phyloP scores from a whole-genome alignment of 2,329 filamentous ascomycete genomes.

The Colletotrichum simmondsii region DNA sequence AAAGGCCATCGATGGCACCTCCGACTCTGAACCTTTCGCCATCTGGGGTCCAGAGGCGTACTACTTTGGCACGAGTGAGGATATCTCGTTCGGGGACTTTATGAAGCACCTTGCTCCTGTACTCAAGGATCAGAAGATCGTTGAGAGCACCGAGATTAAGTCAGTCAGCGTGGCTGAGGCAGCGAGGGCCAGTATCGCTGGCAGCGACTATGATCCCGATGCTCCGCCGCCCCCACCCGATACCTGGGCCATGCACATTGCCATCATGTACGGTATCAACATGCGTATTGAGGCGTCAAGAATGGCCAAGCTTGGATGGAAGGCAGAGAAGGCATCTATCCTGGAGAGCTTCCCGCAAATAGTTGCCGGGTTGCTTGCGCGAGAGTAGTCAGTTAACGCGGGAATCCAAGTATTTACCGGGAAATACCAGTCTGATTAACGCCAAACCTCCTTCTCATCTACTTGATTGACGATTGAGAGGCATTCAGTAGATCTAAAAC shows the following conservation, averaged over 20 bases:
- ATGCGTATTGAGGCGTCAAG: constrained; percentile 16
- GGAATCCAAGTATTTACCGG: not conserved
- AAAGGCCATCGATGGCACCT: constrained; percentile 13
- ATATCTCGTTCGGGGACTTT: not conserved
- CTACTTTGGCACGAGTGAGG: not conserved
- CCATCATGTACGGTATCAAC: constrained; percentile 30
- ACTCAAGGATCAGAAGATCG: not conserved
- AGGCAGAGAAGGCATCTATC: constrained; percentile 7
- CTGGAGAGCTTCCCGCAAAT: constrained; percentile 7
- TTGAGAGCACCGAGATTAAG: not conserved
- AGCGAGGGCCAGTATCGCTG: not conserved
- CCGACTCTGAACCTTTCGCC: constrained; percentile 10
- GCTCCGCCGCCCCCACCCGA: constrained; percentile 19
- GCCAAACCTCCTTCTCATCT: no score
- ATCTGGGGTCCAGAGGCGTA: not conserved
- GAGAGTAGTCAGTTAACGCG: not conserved
- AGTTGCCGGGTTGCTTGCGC: constrained; percentile 4
- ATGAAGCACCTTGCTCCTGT: not conserved
- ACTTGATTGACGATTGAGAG: no score
- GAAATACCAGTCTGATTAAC: no score
- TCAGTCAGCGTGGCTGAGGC: not conserved
- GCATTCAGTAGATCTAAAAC: no score
- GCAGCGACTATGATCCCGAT: not conserved
- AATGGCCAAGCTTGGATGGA: constrained; percentile 18
- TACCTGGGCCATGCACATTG: constrained; percentile 26